Base-by-base conservation (phyloP, 2,329 filamentous ascomycete genomes). In the Nemania serpens region DNA sequence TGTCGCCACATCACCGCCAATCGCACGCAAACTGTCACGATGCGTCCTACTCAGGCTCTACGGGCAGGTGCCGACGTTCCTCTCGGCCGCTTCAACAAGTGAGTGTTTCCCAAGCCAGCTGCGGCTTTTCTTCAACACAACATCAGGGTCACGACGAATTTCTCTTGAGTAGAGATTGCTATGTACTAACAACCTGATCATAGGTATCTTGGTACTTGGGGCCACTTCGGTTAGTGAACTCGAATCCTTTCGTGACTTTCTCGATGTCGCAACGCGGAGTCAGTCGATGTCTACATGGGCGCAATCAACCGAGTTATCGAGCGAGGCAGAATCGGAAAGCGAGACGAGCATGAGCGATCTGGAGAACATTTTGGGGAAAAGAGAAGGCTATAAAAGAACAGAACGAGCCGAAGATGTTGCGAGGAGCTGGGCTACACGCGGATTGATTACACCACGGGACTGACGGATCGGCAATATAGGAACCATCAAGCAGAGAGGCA, bases 141-240 rank as follows among this genome's bases (percentile, higher is more conserved):
- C 49, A 47, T 47, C 13, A n/a, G 36, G 37, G 20, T 34, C 46
- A 52, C 55, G 9, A 13, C n/a, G 34, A 9, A 7, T 20, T 17
- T 52, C 39, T 47, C 18, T 29, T 1, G 3, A 12, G 15, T 6
- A 11, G 11, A 45, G 41, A 29, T 22, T 6, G 37, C 48, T 20
- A 11, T 43, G n/a, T 64, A 60, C 72, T 74, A 51, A 73, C 61
- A 6, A 12, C 46, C 17, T 43, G 4, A 37, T 22, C n/a, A 68
- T 70, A 93, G 91, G 75, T 93, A 82, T 77, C 79, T 93, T 61
- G 91, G 91, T 70, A 78, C 79, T 76, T 94, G 90, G 89, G 91
- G 91, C 73, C 79, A 81, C 72, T 79, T 93, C 68, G 90, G 90
- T 92, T 85, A 81, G 87, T 86, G 36, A 53, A 58, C 46, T 42